Evolutionary conservation across 768 basidiomycete genomes (phyloP), one percentile per base, ranked within the genome.

Genomic region (Kwoniella bestiolae): DNA sequence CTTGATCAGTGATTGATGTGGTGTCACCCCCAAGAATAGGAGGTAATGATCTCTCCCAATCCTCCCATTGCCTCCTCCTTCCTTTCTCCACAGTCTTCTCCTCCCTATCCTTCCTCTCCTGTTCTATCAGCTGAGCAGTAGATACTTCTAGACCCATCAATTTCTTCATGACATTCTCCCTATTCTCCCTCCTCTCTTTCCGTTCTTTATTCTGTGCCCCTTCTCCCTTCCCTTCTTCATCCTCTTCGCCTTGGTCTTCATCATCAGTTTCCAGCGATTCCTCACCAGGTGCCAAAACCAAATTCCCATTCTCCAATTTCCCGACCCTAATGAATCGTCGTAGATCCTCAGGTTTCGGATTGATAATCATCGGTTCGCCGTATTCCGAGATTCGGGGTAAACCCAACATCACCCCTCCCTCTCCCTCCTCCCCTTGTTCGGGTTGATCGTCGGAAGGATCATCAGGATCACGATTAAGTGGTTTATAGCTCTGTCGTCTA

Each of bases 251-350:
- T 29, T 74, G 67, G 23, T 72, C 74, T 16, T 49, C 68, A 29
- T 72, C 71, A 35, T 72, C 72, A 16, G 66, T 62, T 23, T 71
- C 70, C 21, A 61, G 66, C 16, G 58, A 56, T 58, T 69, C 63
- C 56, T 77, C 73, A 21, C 71, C 72, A 0, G 76, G 71, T 3
- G 76, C 76, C 2, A 77, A 49, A 25, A 77, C 68, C 25, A 77
- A 44, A 65, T 75, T 75, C 35, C 76, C 76, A 73, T 77, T 77
- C 47, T 77, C 73, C 23, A 77, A 56, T 47, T 63, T 73, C 0
- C 76, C 76, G 2, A 77, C 72, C 23, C 72, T 55, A 4, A 77
- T 50, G 35, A 68, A 74, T 28, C 63, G 53, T 56, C 65, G 56
- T 21, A 74, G 46, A 68, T 77, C 71, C 29, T 74, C 71, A 32